Conservation (phyloP, 345 rosid species). For the Hypericum androsaemum region DNA sequence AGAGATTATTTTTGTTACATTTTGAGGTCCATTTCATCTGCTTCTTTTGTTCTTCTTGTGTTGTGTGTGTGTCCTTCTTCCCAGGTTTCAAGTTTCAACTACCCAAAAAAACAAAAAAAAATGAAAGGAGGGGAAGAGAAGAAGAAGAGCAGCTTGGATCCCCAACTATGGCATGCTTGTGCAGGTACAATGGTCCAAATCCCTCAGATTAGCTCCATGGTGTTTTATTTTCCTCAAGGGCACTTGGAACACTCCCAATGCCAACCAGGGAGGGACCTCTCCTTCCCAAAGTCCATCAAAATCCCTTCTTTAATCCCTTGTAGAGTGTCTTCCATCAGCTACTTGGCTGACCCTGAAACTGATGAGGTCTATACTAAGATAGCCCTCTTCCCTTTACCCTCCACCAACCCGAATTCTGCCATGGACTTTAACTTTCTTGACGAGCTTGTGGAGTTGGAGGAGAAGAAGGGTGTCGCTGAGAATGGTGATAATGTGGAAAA, state of each 20-base stretch:
- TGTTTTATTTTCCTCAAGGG: constrained; percentile 6
- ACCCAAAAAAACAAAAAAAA: background rate
- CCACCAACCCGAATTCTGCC: background rate
- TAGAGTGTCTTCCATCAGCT: constrained; percentile 1
- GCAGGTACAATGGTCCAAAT: constrained; percentile 7
- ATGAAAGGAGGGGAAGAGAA: background rate
- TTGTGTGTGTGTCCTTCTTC: no score
- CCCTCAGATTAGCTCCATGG: background rate
- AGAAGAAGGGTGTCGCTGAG: background rate
- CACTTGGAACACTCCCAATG: constrained; percentile 7
- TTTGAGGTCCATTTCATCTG: no score
- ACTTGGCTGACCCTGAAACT: constrained; percentile 6
- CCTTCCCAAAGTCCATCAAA: background rate
- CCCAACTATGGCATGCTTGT: constrained; percentile 11
- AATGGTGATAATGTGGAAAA: background rate
- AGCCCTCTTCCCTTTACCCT: constrained; percentile 2
- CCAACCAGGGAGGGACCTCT: background rate
- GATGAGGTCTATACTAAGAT: constrained; percentile 8
- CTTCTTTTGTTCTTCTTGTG: no score
- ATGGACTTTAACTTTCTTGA: no score
- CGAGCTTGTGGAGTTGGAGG: no score
- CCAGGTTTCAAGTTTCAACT: no score
- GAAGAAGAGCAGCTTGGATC: constrained; percentile 8
- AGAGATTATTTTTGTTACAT: no score
- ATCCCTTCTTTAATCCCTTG: background rate